Base-by-base conservation (phyloP, 345 rosid species). In the Combretum micranthum region DNA sequence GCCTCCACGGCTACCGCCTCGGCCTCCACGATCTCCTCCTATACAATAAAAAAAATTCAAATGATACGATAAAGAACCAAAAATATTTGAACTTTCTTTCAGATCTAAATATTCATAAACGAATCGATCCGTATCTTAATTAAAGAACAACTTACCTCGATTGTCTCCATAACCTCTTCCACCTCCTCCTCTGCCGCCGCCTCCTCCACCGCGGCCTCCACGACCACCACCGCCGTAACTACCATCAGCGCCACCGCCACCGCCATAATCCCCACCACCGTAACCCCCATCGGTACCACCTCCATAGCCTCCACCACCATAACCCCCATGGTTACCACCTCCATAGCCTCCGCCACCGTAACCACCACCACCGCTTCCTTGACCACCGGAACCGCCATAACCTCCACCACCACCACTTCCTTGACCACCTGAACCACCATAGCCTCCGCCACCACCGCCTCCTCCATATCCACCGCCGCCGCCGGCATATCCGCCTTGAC, bases 1-100 rank as follows among this genome's bases (percentile, higher is more conserved):
- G 0, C 88, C 80, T 13, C 88, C 78, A 9, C 87, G 74, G 42
- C 93, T 79, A 12, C 83, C 73, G 6, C 90, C 84, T 55, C 95
- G 68, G 50, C 93, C 87, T 48, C 92, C 86, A 6, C 95, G 80
- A 64, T 83, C 84, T 17, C 90, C 92, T 55, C 93, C 96, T 78
- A 72, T 83, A 64, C 75, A 79, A 55, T 79, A 78, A 60, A 75
- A 80, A 39, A 53, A 73, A 72, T 64, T 42, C 55, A 46, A 63
- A 70, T 59, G 67, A 47, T 56, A 62, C 61, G 37, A 42, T 59
- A 19, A 20, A 32, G 39, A 5, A 32, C 39, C 4, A 32, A 32
- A 6, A 32, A 32, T 25, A 3, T 32, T 32, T 7, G 9, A 32
- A 2, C 8, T 32, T 32, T 32, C 39, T 32, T 32, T 42, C 50